A percentile compares a stretch with the other conserved stretches of the same genome.
Evolutionary conservation across 2,329 filamentous ascomycete species (phyloP).

Genomic region (Epichloe festucae): DNA sequence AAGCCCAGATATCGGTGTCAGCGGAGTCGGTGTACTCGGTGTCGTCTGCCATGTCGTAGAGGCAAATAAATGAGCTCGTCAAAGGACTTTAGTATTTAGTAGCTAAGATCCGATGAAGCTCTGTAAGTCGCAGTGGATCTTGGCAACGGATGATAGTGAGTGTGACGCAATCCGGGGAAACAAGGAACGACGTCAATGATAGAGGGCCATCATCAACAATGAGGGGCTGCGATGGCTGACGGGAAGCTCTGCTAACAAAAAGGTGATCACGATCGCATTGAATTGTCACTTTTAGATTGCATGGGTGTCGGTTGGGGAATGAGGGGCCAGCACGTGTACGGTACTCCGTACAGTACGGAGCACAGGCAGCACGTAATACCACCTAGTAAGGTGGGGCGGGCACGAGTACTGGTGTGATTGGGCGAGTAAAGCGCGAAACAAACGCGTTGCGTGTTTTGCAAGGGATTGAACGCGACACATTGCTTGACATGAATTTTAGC

Average conservation of each 20-base stretch:
- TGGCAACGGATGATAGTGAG: too few relatives aligned
- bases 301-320: too few relatives aligned
- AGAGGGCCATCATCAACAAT: too few relatives aligned
- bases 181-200: background rate
- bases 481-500: background rate
- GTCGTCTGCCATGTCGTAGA: conserved; percentile 28
- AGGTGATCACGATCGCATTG: too few relatives aligned
- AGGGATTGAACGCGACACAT: background rate
- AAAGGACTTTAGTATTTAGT: background rate
- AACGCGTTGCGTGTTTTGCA: background rate
- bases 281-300: too few relatives aligned
- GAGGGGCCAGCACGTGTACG: too few relatives aligned
- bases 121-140: background rate
- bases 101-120: background rate
- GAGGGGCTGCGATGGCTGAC: background rate
- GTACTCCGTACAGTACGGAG: too few relatives aligned
- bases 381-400: too few relatives aligned
- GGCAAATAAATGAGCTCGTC: background rate
- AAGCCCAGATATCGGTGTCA: conserved; percentile 36
- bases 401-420: background rate
- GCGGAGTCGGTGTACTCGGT: conserved; percentile 33
- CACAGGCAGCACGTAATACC: too few relatives aligned
- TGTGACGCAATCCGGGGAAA: background rate
- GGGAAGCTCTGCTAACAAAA: background rate
- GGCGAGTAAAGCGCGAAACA: background rate